Base-by-base conservation (phyloP, 73 alveolate genomes). In the Tetrahymena malaccensis region DNA sequence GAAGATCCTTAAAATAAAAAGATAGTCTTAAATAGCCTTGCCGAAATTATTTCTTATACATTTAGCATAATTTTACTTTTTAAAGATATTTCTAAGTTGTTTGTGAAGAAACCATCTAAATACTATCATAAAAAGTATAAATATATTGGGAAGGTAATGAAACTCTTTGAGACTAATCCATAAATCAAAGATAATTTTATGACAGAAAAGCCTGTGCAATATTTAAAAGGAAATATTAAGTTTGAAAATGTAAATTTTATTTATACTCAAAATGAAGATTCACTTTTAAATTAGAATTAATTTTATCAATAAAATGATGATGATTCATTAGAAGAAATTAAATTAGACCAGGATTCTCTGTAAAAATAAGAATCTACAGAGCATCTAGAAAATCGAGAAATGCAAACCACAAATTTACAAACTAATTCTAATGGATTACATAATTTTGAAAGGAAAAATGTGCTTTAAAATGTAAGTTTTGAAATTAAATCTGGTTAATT, bases 401-500 rank as follows among this genome's bases (percentile, higher is more conserved):
- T 22, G 0, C 33, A 56, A 56, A 9, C 25, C 85, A 56, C 89
- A 22, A 70, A 70, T 70, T 1, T 0, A 3, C 31, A 4, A 70
- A 4, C n/a, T 58, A 21, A 15, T n/a, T n/a, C 10, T 31, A 34
- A 70, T 1, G 12, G 31, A 0, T 70, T 7, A 11, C 13, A 22
- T 21, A 19, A 21, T 27, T 70, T 7, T 19, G 37, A 70, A 22
- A 70, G 89, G 31, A 70, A n/a, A 27, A 27, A 70, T 33, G 96
- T 97, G 25, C 96, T 98, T 55, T 94, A 97, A 93, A 85, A 96
- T 85, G 93, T 98, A 15, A 93, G 94, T 33, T 94, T 98, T 34
- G 85, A 34, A 34, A 58, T 98, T 38, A 96, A 96, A 43, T 97
- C 97, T 4, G 58, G 94, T 34, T 21, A 85, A 84, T 27, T 70